Evolutionary conservation across 768 basidiomycete species (phyloP).

Genomic region (Zangia roseola): DNA sequence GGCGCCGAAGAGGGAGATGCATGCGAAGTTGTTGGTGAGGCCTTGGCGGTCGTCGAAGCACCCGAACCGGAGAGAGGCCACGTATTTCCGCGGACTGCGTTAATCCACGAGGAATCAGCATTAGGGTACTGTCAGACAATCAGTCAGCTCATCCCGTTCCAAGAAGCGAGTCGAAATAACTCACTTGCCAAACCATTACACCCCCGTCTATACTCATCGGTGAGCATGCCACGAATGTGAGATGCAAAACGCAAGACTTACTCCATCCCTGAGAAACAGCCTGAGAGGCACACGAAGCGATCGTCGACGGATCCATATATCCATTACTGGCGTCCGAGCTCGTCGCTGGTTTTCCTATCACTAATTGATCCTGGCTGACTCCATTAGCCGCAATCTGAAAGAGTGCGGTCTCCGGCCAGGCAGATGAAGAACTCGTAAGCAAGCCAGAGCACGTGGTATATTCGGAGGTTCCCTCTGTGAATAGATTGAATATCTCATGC

Average conservation of each 20-base stretch:
- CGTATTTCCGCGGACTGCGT: no score
- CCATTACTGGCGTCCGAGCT: slow-evolving; percentile 52
- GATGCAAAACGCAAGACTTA: slow-evolving; percentile 34
- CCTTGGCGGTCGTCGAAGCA: no score
- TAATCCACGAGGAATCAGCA: no score
- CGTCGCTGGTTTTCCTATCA: slow-evolving; percentile 72
- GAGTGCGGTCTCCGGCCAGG: slow-evolving; percentile 44
- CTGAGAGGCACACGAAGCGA: slow-evolving; percentile 60
- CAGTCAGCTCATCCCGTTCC: no score
- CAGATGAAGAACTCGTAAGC: slow-evolving; percentile 37
- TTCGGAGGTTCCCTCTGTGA: slow-evolving; percentile 35
- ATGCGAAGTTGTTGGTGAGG: no score
- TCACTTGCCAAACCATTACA: slow-evolving; percentile 41
- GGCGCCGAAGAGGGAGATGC: no score
- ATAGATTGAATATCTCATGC: neutral
- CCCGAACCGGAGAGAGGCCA: no score
- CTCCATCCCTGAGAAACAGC: slow-evolving; percentile 67
- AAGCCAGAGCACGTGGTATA: slow-evolving; percentile 41
- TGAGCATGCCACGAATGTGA: neutral
- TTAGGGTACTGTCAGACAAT: no score
- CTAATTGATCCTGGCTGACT: slow-evolving; percentile 59
- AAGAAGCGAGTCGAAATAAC: neutral
- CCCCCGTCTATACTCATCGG: slow-evolving; percentile 29
- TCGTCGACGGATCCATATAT: slow-evolving; percentile 52
- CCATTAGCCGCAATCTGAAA: slow-evolving; percentile 54